Evolutionary conservation across 768 basidiomycete genomes (phyloP), one percentile per base, ranked within the genome.

Genomic region (Chalciporus chontae): DNA sequence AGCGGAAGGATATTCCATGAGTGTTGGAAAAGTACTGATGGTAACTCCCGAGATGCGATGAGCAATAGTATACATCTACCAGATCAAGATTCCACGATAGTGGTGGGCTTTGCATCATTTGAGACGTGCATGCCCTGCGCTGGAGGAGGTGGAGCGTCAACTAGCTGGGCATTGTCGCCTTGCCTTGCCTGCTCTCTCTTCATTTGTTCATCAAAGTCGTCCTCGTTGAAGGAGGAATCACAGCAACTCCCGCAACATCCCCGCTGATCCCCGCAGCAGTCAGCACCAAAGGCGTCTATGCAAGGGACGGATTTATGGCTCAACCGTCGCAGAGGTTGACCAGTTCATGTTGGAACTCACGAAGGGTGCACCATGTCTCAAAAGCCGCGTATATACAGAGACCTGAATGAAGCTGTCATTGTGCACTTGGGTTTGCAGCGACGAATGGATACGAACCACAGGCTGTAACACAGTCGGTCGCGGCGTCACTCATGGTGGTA

Each of bases 221-320:
- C 66, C 14, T 57, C 38, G 47, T 68, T 38, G 45, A 69, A 69
- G 37, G 61, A 58, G n/a, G 58, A 53, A 19, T 59, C 56, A 13
- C 47, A 67, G 31, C 68, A 65, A 39, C 57, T 55, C 11, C 61
- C 56, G 39, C 65, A 67, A 29, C 61, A 68, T 13, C 65, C 65
- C 45, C 49, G 52, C 15, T 54, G 50, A 11, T 65, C 65, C 47
- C 65, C 50, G 23, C 65, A 69, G 38, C 62, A 66, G 18, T 57
- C 50, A 15, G 55, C 51, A 27, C 66, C 67, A 34, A 57, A 59
- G 4, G 63, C 48, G 14, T 54, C 66, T 67, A 37, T 11, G 6
- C 44, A 45, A 8, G 29, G 7, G 19, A 11, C 2, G 34, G 13
- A 21, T 24, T 36, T 11, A 19, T 15, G 31, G n/a, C 45, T 51